Conservation (phyloP, 805 yeast species). For the Pichia rugopelliculosa region DNA sequence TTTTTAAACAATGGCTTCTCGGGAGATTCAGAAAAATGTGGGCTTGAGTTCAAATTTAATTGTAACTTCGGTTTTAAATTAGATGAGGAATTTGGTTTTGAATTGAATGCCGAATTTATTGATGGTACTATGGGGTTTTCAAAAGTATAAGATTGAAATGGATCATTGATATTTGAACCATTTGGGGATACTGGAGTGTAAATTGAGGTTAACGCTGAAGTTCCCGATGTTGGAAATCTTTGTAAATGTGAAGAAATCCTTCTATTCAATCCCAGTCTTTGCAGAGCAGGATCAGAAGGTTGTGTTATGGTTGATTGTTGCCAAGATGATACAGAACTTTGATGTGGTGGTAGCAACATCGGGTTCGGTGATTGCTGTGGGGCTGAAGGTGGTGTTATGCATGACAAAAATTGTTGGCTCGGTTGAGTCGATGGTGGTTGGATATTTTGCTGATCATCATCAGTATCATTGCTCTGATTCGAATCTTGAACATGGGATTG, state of each 20-base stretch:
- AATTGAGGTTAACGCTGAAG: not conserved
- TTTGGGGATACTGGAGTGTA: not conserved
- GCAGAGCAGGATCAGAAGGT: conserved; percentile 8
- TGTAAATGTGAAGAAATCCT: conserved; percentile 3
- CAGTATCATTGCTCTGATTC: not conserved
- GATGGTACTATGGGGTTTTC: not conserved
- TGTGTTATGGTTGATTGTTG: not conserved
- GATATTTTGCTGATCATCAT: not conserved
- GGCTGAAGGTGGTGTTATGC: not conserved
- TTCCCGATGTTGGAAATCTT: not conserved
- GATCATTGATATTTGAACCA: not conserved
- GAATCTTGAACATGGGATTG: not conserved
- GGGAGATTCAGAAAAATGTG: not conserved
- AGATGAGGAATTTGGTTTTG: not conserved
- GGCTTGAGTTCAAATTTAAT: not conserved
- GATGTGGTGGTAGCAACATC: not conserved
- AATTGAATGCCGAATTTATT: not conserved
- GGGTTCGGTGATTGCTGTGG: not conserved
- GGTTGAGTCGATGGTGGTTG: not conserved
- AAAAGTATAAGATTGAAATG: not conserved
- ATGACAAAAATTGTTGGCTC: not conserved
- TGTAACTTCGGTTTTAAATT: not conserved
- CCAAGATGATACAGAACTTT: not conserved
- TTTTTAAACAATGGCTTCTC: conserved; percentile 7
- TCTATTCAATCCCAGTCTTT: conserved; percentile 6